Evolutionary conservation across 1,284 basidiomycete genomes (phyloP).

Genomic region (Moniliella sp.): DNA sequence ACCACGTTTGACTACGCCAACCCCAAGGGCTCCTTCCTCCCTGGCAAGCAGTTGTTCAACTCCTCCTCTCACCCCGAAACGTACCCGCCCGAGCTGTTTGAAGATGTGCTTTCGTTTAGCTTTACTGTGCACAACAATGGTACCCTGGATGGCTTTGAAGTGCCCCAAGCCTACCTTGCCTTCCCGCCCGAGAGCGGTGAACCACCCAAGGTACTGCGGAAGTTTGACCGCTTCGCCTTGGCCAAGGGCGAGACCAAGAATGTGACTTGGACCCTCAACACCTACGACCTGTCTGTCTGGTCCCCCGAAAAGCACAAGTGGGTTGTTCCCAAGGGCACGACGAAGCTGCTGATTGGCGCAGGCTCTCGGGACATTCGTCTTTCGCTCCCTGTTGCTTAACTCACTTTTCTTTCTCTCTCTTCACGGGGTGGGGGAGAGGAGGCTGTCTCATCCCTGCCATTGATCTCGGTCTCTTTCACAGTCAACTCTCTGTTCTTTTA

Average conservation of each 20-base stretch:
- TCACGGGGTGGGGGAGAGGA: no score
- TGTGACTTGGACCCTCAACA: conserved; percentile 9
- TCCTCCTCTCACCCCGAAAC: no score
- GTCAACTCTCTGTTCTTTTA: no score
- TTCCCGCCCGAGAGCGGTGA: conserved; percentile 14
- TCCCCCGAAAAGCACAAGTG: conserved; percentile 7
- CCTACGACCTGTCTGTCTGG: conserved; percentile 19
- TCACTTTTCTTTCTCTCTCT: no score
- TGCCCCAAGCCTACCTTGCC: conserved; percentile 19
- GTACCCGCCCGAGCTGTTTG: conserved; percentile 20
- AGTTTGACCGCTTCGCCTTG: conserved; percentile 13
- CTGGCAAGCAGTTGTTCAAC: conserved; percentile 4
- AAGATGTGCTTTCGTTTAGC: conserved; percentile 9
- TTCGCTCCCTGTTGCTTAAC: no score
- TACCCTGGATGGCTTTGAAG: conserved; percentile 12
- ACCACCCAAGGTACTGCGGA: conserved; percentile 18
- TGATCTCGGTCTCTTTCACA: no score
- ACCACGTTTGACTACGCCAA: conserved; percentile 37
- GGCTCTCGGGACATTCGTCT: conserved; percentile 18
- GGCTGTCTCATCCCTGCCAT: no score
- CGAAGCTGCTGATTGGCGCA: conserved; percentile 11
- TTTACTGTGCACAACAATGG: conserved; percentile 17
- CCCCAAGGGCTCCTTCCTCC: conserved; percentile 10
- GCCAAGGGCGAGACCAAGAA: conserved; percentile 5
- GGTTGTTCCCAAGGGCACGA: conserved; percentile 10